phyloP scores from a whole-genome alignment of 2,329 filamentous ascomycete genomes.

The Alternaria hordeiaustralica region DNA sequence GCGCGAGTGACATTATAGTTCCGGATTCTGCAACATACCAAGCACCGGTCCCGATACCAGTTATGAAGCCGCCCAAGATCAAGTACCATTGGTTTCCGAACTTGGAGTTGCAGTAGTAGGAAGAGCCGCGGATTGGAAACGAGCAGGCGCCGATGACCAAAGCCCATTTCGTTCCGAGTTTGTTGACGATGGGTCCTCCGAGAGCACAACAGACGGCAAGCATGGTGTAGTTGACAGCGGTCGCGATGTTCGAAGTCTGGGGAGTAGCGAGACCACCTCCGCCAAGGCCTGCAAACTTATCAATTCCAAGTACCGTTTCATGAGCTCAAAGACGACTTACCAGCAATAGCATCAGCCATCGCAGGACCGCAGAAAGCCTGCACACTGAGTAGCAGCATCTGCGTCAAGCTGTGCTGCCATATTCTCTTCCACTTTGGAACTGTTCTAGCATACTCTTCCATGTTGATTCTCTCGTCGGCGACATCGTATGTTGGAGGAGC shows the following conservation, averaged over 20 bases:
- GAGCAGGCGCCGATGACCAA: slow-evolving; percentile 52
- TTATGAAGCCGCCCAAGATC: slow-evolving; percentile 31
- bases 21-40: slow-evolving; percentile 60
- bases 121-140: slow-evolving; percentile 56
- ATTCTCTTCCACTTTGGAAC: slow-evolving; percentile 54
- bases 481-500: slow-evolving; percentile 21
- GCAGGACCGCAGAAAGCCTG: slow-evolving; percentile 52
- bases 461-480: slow-evolving; percentile 45
- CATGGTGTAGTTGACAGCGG: slow-evolving; percentile 38
- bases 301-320: neutral
- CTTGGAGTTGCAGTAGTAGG: slow-evolving; percentile 59
- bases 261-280: slow-evolving; percentile 56
- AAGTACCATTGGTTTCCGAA: slow-evolving; percentile 58
- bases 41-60: slow-evolving; percentile 46
- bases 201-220: slow-evolving; percentile 47
- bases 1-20: slow-evolving; percentile 58
- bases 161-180: slow-evolving; percentile 56
- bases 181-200: slow-evolving; percentile 56
- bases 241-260: slow-evolving; percentile 53
- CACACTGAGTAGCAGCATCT: slow-evolving; percentile 57
- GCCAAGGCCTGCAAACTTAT: slow-evolving; percentile 26
- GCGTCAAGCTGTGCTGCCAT: slow-evolving; percentile 57
- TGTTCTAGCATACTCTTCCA: slow-evolving; percentile 39
- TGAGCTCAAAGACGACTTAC: slow-evolving; percentile 2
- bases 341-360: slow-evolving; percentile 42